phyloP scores from a whole-genome alignment of 2,329 filamentous ascomycete species.

The Xylaria sp. region DNA sequence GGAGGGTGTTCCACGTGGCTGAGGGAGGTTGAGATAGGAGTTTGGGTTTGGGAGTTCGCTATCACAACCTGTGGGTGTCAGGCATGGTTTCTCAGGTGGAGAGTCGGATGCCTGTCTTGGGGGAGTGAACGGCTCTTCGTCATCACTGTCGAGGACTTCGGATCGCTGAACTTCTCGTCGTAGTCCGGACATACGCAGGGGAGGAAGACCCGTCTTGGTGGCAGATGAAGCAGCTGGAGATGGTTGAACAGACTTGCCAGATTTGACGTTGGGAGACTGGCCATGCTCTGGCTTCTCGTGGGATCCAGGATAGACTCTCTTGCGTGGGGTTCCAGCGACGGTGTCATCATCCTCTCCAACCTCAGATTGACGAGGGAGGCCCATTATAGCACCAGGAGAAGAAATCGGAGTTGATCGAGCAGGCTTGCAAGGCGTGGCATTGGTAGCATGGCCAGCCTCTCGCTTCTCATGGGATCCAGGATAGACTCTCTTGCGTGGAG shows the following conservation, averaged over 20 bases:
- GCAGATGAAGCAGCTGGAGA: conserved; percentile 1
- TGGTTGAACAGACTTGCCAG: conserved; percentile 12
- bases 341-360: background rate
- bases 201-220: conserved; percentile 9
- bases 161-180: conserved; percentile 3
- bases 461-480: background rate
- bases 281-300: no score
- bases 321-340: no score
- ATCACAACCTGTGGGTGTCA: background rate
- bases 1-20: background rate
- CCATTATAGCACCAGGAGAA: background rate
- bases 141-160: conserved; percentile 37
- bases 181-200: conserved; percentile 13
- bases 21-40: background rate
- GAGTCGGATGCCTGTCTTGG: conserved; percentile 4
- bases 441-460: background rate
- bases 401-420: background rate
- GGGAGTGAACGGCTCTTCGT: conserved; percentile 33
- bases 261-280: no score
- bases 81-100: background rate
- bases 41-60: background rate
- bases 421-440: background rate
- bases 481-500: background rate
- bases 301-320: no score
- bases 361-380: conserved; percentile 8